Percentiles rank a stretch among this genome's conserved stretches.
Evolutionary conservation across 257 asterid species (phyloP).

Genomic region (Agastache rugosa): DNA sequence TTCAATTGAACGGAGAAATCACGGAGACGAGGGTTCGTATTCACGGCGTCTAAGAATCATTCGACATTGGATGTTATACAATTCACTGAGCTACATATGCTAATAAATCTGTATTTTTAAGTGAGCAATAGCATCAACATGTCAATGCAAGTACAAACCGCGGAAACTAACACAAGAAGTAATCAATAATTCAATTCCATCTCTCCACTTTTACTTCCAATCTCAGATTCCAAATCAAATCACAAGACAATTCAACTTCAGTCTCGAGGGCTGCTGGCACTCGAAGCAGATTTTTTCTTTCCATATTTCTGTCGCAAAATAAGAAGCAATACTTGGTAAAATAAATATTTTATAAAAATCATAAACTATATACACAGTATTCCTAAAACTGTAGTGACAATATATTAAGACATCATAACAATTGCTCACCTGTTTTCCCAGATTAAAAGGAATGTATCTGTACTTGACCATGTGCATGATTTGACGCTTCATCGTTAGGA

Average conservation of each 20-base stretch:
- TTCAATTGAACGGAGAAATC: too few relatives aligned
- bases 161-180: slow-evolving; percentile 39
- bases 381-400: neutral
- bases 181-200: slow-evolving; percentile 32
- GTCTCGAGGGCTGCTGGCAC: slow-evolving; percentile 71
- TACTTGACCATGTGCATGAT: slow-evolving; percentile 91
- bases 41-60: too few relatives aligned
- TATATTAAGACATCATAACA: neutral
- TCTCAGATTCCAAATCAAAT: slow-evolving; percentile 24
- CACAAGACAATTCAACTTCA: slow-evolving; percentile 44
- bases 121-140: neutral
- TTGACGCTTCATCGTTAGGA: slow-evolving; percentile 92
- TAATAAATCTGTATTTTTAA: slow-evolving; percentile 12
- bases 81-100: neutral
- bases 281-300: slow-evolving; percentile 62
- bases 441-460: slow-evolving; percentile 78
- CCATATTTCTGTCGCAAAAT: slow-evolving; percentile 65
- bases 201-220: slow-evolving; percentile 26
- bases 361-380: neutral
- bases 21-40: too few relatives aligned
- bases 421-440: slow-evolving; percentile 80
- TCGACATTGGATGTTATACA: too few relatives aligned
- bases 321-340: slow-evolving; percentile 1
- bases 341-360: too few relatives aligned
- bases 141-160: slow-evolving; percentile 44